Evolutionary conservation across 139 green algal genomes (phyloP), one percentile per base, ranked within the genome.

Genomic region (Pseudopediastrum boryanum): DNA sequence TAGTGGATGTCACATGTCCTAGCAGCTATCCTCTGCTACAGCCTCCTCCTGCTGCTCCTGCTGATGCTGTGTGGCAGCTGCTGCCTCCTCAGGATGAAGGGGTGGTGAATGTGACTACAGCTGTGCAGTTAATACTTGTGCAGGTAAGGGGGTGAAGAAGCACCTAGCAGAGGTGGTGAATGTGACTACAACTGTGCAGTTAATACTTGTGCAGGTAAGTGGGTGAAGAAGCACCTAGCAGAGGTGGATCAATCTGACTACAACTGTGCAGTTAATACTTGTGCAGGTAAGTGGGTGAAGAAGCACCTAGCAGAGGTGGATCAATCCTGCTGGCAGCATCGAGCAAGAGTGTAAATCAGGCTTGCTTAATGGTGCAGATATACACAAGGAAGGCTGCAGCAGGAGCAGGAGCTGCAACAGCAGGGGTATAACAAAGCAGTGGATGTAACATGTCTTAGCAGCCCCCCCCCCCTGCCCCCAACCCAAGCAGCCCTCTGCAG

Each of bases 61-160:
- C 58, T 66, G 58, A 66, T 66, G 64, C 29, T 41, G 64, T 12
- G 5, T 72, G 64, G 64, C 64, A 12, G 64, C 25, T 41, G 41
- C 41, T 2, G 38, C 9, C 64, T 61, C 41, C 73, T 66, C 25
- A 72, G 35, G 23, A 36, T 33, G 38, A 80, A 54, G 42, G 33
- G 21, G 64, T 39, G 3, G 42, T 86, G 13, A 68, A 87, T 43
- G 85, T 86, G 41, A 83, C 62, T 0, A 29, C 23, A 16, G 46
- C 79, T 9, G 78, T 78, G 1, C 70, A 77, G 52, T 27, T 38
- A 35, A 81, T 83, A 19, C 43, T 51, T 7, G n/a, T 83, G 12
- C 78, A 77, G 80, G 80, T 80, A 19, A 43, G 44, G 0, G 16
- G 64, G n/a, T n/a, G n/a, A n/a, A n/a, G n/a, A n/a, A n/a, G n/a